Base-by-base conservation (phyloP, 2,329 filamentous ascomycete species). In the Aureobasidium sp. region DNA sequence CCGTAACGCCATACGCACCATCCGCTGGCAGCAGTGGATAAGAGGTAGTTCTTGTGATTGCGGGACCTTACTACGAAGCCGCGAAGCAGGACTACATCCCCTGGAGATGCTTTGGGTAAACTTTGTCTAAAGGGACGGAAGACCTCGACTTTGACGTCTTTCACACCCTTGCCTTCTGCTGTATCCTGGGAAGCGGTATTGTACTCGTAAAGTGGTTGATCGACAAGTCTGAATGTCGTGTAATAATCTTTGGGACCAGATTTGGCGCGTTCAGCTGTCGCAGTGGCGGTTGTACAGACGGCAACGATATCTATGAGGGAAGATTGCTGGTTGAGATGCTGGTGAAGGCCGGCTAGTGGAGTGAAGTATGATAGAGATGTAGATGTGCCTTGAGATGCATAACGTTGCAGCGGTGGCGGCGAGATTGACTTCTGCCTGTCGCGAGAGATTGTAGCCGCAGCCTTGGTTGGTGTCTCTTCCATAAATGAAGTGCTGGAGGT, bases 1-100 rank as follows among this genome's bases (percentile, higher is more conserved):
- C 36, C 9, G 59, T 67, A 77, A 3, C 75, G 68, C 76, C 78
- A 81, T 3, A 79, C 78, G 61, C 76, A 78, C 78, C 78, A 81
- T 2, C 70, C 71, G 59, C 75, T 77, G 51, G 74, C 72, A 6
- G 78, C 77, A 1, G 68, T 70, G 37, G 75, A 78, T 8, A 75
- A 57, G 9, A 81, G 16, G 65, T 69, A 67, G 54, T 70, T n/a
- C 70, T 66, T 61, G 11, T 70, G 66, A 50, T 76, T 75, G 16
- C 71, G 63, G 14, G 71, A 75, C 66, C 73, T 75, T n/a, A 80
- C 78, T 0, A 58, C 63, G 50, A 81, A 79, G 0, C 66, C 68
- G 5, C 78, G 70, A 3, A 80, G 68, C 29, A 81, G 63, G 0
- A 81, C 67, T 0, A 79, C 71, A 45, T 81, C 79, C 29, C 79